phyloP scores from a whole-genome alignment of 148 eudicot genomes.

The Rhododendron ferrugineum region DNA sequence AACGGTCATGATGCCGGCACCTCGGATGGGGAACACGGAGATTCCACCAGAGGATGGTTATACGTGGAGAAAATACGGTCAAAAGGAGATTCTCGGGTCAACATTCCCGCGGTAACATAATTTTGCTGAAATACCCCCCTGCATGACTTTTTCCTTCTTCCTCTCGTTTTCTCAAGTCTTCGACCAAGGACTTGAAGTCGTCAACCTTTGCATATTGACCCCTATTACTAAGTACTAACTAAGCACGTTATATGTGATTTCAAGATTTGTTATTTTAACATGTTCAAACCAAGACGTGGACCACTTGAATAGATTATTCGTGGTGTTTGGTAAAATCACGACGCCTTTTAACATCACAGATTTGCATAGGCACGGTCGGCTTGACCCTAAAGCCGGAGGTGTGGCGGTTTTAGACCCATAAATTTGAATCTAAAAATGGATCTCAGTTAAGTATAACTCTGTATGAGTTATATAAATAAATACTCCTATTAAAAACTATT shows the following conservation, averaged over 20 bases:
- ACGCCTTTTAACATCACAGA: neutral
- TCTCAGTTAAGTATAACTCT: neutral
- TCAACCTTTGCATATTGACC: neutral
- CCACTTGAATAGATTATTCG: neutral
- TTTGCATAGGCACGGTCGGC: neutral
- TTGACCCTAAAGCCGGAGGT: neutral
- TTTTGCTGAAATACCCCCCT: neutral
- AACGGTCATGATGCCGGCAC: conserved; percentile 43
- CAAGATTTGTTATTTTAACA: neutral
- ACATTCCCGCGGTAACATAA: conserved; percentile 56
- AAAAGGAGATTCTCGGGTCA: conserved; percentile 72
- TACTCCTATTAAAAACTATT: neutral
- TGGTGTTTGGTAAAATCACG: neutral
- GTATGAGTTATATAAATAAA: too few species aligned
- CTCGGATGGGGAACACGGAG: conserved; percentile 65
- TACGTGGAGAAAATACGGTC: conserved; percentile 95
- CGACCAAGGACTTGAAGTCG: neutral
- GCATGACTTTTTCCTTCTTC: neutral
- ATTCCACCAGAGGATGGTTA: conserved; percentile 86
- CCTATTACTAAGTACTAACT: neutral
- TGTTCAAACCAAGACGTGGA: neutral
- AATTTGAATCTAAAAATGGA: neutral
- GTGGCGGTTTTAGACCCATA: too few species aligned
- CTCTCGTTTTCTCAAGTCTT: neutral
- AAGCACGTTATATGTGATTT: neutral